Base-by-base conservation (phyloP, 1,139 yeast species). In the Eremothecium cymbalariae region DNA sequence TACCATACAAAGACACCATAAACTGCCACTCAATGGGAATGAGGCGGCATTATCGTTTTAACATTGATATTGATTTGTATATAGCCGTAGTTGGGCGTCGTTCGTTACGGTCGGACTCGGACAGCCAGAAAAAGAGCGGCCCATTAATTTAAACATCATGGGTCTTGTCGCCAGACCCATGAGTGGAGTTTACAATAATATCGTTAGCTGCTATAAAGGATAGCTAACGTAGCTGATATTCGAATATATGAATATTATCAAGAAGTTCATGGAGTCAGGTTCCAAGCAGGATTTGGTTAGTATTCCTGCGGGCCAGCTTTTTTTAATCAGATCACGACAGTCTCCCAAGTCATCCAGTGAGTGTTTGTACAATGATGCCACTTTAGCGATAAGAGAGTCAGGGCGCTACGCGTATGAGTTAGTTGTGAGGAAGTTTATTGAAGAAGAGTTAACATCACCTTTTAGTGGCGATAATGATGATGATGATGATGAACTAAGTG, bases 261-360 rank as follows among this genome's bases (percentile, higher is more conserved):
- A 77, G 51, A 76, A 76, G 55, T 68, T 86, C 46, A 67, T 86
- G 53, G 77, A 78, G 2, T 62, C 74, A 5, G 65, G 70, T 12
- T 64, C 77, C 11, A 71, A 75, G 30, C 84, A 78, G 49, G 94
- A 80, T 46, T 62, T 84, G 30, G 76, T 77, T 9, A 68, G 72
- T 51, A 69, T 90, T 33, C 85, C 95, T 2, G 71, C 80, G 1
- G 98, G 97, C 6, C 80, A 77, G 57, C 67, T 90, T 36, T 82
- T 69, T 51, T 65, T 88, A 32, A 69, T 82, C 18, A 66, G 97
- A 32, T 68, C 82, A 4, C 83, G 84, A 6, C 69, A 68, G 11
- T 81, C 94, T 6, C 95, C 95, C 9, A 84, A 84, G 55, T 90
- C 95, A 3, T 86, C 77, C 18, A 66, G 77, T 28, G 96, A 90